These are phyloP conservation scores for Trichoderma erinaceum DNA, from an alignment of 495 filamentous ascomycete species.

Conservation along the genomic window DNA sequence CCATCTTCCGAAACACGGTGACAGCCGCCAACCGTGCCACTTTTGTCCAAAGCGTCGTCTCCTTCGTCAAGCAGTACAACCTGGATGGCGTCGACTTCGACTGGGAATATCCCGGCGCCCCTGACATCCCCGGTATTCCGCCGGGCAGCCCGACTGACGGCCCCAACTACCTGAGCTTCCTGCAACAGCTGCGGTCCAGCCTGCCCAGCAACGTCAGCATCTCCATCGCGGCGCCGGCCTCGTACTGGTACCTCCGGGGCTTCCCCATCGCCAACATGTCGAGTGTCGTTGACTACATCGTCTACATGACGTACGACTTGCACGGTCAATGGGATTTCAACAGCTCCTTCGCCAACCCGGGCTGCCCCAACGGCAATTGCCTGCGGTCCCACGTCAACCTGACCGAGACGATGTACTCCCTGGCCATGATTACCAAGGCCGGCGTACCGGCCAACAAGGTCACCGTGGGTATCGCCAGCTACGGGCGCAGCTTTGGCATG, in stretches of 20 bases:
- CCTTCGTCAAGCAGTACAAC: conserved; percentile 30
- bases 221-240: conserved; percentile 27
- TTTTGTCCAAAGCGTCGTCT: conserved; percentile 31
- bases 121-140: conserved; percentile 27
- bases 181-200: conserved; percentile 19
- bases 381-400: conserved; percentile 39
- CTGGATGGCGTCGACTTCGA: conserved; percentile 29
- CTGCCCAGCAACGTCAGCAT: conserved; percentile 26
- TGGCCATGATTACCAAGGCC: conserved; percentile 48
- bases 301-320: conserved; percentile 30
- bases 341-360: conserved; percentile 16
- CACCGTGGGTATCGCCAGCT: conserved; percentile 34
- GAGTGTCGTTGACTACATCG: conserved; percentile 26
- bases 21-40: conserved; percentile 29
- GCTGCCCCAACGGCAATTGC: conserved; percentile 35
- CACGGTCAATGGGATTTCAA: conserved; percentile 26
- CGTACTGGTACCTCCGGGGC: conserved; percentile 24
- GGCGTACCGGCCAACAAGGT: conserved; percentile 38
- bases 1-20: conserved; percentile 35
- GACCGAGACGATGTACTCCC: conserved; percentile 35
- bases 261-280: conserved; percentile 24
- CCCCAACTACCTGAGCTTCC: conserved; percentile 23
- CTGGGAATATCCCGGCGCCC: conserved; percentile 18
- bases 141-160: conserved; percentile 20
- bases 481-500: conserved; percentile 37